Evolutionary conservation across 441 rosid genomes (phyloP), one percentile per base, ranked within the genome.

Genomic region (Arabidopsis hybrid): DNA sequence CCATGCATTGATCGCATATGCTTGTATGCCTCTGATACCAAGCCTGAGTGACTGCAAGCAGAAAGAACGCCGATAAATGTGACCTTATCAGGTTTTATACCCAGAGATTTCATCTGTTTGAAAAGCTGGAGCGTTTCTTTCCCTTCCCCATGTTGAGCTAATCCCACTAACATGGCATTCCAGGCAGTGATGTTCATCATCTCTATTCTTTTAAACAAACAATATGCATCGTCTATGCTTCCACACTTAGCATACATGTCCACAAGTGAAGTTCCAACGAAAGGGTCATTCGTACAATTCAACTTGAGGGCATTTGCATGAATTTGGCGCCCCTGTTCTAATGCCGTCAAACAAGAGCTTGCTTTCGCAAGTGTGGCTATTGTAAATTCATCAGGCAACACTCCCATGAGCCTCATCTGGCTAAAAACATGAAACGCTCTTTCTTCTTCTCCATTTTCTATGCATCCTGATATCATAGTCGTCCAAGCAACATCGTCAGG

Each of bases 241-340:
- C 87, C 87, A 1, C 85, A 83, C 43, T 83, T 83, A 10, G 82
- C 82, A 74, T 81, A 84, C 87, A 84, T 84, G 77, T 84, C 87
- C 31, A 81, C 69, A 16, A 84, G 83, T 51, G 87, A 81, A 39
- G 87, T 84, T 65, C 57, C 76, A 17, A 83, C 85, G 12, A 70
- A 83, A 2, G 76, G 60, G 63, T 83, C 85, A 12, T 67, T 62
- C 2, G 74, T 49, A 34, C 83, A 83, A 65, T 78, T 73, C 62
- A 80, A 40, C 74, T 83, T 83, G 43, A 83, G 46, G 12, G 80
- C 75, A 45, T 80, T 83, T 39, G 83, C 82, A 50, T 83, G 85
- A 69, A 83, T 75, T 72, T 83, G 83, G 35, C 80, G 78, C 29
- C 83, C 85, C 39, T 74, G 85, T 60, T 83, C 82, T 56, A 83